A percentile compares a stretch with the other conserved stretches of the same genome.
phyloP scores from a whole-genome alignment of 257 asterid species.

The Nicotiana undulata region DNA sequence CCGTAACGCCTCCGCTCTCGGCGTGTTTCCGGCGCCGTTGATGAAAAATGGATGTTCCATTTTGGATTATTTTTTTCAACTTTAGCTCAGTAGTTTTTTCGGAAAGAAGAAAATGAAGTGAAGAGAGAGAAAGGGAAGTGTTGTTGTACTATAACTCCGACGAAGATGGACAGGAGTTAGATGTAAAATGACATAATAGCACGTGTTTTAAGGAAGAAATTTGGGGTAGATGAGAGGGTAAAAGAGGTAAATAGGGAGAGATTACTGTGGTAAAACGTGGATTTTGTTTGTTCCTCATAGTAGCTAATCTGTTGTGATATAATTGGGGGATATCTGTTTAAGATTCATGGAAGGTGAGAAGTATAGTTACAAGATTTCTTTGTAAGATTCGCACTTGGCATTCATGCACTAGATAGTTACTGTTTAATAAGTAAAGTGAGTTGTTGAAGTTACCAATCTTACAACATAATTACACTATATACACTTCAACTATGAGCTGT shows the following conservation, averaged over 20 bases:
- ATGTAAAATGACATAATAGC: background rate
- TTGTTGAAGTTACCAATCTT: background rate
- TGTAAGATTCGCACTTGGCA: background rate
- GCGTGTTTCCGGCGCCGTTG: slow-evolving; percentile 39
- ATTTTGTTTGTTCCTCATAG: background rate
- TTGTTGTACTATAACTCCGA: background rate
- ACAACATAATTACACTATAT: background rate
- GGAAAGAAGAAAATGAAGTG: background rate
- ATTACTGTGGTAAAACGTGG: background rate
- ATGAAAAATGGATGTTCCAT: slow-evolving; percentile 85
- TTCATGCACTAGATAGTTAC: background rate
- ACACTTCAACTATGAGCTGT: background rate
- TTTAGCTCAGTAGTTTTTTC: background rate
- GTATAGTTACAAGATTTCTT: background rate
- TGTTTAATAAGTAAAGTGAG: background rate
- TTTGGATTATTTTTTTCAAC: background rate
- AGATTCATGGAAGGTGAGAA: background rate
- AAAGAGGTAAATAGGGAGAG: background rate
- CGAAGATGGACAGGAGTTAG: background rate
- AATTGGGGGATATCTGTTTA: background rate
- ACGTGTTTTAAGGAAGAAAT: background rate
- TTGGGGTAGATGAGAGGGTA: background rate
- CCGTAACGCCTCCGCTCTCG: slow-evolving; percentile 75
- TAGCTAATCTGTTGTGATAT: background rate
- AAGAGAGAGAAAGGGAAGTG: background rate